A percentile compares a stretch with the other conserved stretches of the same genome.
phyloP scores from a whole-genome alignment of 176 grass and related monocot genomes.

The Ensete glaucum region DNA sequence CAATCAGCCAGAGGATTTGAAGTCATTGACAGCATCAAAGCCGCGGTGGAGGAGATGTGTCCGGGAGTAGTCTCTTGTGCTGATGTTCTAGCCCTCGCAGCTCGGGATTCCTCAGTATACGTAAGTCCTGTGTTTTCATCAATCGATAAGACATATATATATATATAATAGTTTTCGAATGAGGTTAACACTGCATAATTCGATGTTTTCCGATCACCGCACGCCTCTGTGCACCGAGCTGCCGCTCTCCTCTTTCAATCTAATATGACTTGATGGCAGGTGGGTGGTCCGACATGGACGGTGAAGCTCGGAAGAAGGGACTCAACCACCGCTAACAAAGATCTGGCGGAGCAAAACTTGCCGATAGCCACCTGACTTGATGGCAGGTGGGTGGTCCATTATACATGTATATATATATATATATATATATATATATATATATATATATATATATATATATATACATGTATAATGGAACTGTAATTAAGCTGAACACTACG shows the following conservation, averaged over 20 bases:
- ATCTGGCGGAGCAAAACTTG: slow-evolving; percentile 34
- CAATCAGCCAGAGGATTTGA: slow-evolving; percentile 47
- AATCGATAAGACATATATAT: background rate
- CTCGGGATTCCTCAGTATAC: slow-evolving; percentile 38
- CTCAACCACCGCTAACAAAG: slow-evolving; percentile 32
- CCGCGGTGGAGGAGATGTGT: too few relatives aligned
- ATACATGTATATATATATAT: too few relatives aligned
- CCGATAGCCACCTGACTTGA: slow-evolving; percentile 34
- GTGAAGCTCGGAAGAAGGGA: slow-evolving; percentile 22
- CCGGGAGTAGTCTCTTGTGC: slow-evolving; percentile 23
- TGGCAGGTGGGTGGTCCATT: too few relatives aligned
- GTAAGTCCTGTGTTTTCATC: slow-evolving; percentile 22
- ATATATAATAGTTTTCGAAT: background rate
- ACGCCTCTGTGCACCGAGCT: too few relatives aligned
- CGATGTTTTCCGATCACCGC: too few relatives aligned
- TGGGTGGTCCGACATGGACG: slow-evolving; percentile 37
- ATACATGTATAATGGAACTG: background rate
- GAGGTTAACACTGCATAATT: too few relatives aligned
- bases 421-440: too few relatives aligned
- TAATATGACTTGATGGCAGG: slow-evolving; percentile 5
- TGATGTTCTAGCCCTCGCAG: slow-evolving; percentile 23
- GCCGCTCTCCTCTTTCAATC: too few relatives aligned
- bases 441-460: too few relatives aligned
- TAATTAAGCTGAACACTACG: background rate
- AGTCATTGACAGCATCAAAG: background rate